Evolutionary conservation across 768 basidiomycete species (phyloP).

Genomic region (Psilocybe cyanescens): DNA sequence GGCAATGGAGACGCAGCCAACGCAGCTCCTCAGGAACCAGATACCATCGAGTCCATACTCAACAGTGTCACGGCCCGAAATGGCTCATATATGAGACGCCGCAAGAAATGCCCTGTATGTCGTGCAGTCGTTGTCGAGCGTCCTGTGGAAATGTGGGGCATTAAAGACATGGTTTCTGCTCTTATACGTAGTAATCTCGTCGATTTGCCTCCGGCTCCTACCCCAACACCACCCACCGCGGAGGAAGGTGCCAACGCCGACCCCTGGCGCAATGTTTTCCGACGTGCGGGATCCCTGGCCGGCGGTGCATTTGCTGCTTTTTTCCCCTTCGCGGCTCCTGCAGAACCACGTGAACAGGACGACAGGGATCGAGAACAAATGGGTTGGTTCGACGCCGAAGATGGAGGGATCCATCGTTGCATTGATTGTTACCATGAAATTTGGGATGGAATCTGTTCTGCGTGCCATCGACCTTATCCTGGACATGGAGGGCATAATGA

Average conservation of each 20-base stretch:
- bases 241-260: slow-evolving; percentile 39
- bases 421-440: slow-evolving; percentile 81
- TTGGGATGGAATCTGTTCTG: slow-evolving; percentile 65
- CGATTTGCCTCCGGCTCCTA: slow-evolving; percentile 28
- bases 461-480: slow-evolving; percentile 62
- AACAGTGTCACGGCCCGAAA: slow-evolving; percentile 45
- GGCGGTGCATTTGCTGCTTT: neutral
- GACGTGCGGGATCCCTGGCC: slow-evolving; percentile 18
- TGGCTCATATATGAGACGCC: slow-evolving; percentile 51
- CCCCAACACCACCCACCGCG: slow-evolving; percentile 23
- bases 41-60: slow-evolving; percentile 22
- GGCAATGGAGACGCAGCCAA: slow-evolving; percentile 34
- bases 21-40: slow-evolving; percentile 1
- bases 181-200: slow-evolving; percentile 59
- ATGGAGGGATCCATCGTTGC: slow-evolving; percentile 79
- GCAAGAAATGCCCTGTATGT: slow-evolving; percentile 78
- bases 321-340: neutral
- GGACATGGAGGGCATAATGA: slow-evolving; percentile 49
- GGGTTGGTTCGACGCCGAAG: slow-evolving; percentile 74
- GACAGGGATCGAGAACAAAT: slow-evolving; percentile 41
- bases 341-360: slow-evolving; percentile 17
- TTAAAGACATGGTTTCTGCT: slow-evolving; percentile 65
- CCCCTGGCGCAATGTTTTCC: slow-evolving; percentile 73
- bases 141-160: slow-evolving; percentile 72
- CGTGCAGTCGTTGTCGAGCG: slow-evolving; percentile 60